Base-by-base conservation (phyloP, 2,329 filamentous ascomycete genomes). In the Beauveria varroae region DNA sequence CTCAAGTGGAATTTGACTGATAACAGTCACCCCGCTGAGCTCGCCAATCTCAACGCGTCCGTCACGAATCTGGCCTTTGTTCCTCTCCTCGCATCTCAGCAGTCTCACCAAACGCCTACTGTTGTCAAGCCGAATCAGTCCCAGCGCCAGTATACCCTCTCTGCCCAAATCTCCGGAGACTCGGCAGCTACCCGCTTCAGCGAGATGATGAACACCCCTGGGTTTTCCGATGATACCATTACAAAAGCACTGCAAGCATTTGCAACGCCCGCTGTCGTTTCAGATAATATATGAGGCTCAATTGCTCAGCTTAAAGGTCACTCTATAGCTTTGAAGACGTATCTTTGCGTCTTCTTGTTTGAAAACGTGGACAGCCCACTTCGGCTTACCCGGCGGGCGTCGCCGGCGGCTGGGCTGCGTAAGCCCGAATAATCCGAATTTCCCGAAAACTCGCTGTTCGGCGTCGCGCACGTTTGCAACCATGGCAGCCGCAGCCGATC, bases 11-110 rank as follows among this genome's bases (percentile, higher is more conserved):
- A 91, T 70, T 81, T 93, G 28, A 85, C 86, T 43, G 86, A 87
- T 65, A 84, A 85, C 63, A 85, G 84, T 63, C 88, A 89, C 64
- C 81, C 84, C 1, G 83, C 86, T 3, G 85, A 87, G 57, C 69
- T 93, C 52, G 80, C 84, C 2, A 89, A 88, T 62, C 81, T 96
- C 62, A 91, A 91, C 59, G 89, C 91, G 3, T 86, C 91, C 20
- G 86, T 96, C 40, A 95, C 90, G 12, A 96, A 96, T 67, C 69
- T 98, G 26, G 71, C 80, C n/a, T 89, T 95, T 73, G 77, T 91
- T 30, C 81, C 86, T 10, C 86, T 90, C 76, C 63, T 79, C 10
- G 34, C 58, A 18, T 51, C 52, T 5, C 44, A 30, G 20, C 79
- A 67, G 71, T 75, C 64, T 67, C 22, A 62, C 20, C 81, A 84